Conservation (phyloP, 148 eudicot genomes). For the Chenopodium formosanum region DNA sequence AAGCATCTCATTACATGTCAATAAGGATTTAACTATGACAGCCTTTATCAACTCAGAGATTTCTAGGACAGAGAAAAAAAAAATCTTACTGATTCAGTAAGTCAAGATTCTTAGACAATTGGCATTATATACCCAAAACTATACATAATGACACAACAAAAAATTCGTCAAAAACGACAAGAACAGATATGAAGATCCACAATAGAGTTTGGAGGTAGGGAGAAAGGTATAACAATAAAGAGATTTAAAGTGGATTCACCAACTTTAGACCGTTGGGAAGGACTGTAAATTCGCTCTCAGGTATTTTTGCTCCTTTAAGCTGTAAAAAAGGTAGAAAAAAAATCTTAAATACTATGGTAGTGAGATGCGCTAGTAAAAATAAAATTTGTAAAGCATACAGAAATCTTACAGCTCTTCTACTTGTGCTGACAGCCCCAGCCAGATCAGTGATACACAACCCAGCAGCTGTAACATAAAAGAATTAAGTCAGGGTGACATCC, state of each 20-base stretch:
- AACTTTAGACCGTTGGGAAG: constrained; percentile 94
- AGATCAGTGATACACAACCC: constrained; percentile 55
- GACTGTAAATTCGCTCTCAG: constrained; percentile 71
- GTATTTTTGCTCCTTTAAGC: constrained; percentile 85
- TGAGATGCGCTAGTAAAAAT: neutral
- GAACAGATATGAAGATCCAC: neutral
- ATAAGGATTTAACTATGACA: neutral
- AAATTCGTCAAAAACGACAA: neutral
- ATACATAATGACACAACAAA: neutral
- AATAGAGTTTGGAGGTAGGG: neutral
- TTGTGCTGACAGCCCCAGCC: constrained; percentile 85
- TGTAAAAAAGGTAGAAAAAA: constrained; percentile 33
- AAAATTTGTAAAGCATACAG: neutral
- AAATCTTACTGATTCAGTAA: neutral
- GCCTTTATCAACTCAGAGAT: neutral
- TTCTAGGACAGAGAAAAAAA: neutral
- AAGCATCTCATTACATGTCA: neutral
- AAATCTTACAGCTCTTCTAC: constrained; percentile 89
- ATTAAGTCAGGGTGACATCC: neutral
- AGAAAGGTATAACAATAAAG: neutral
- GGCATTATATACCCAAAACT: neutral
- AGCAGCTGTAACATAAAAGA: constrained; percentile 51
- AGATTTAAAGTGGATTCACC: constrained; percentile 30
- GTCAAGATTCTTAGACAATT: neutral
- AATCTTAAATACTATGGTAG: neutral